Conservation (phyloP, 176 grass and related monocot species). For the Carex myosuroides region DNA sequence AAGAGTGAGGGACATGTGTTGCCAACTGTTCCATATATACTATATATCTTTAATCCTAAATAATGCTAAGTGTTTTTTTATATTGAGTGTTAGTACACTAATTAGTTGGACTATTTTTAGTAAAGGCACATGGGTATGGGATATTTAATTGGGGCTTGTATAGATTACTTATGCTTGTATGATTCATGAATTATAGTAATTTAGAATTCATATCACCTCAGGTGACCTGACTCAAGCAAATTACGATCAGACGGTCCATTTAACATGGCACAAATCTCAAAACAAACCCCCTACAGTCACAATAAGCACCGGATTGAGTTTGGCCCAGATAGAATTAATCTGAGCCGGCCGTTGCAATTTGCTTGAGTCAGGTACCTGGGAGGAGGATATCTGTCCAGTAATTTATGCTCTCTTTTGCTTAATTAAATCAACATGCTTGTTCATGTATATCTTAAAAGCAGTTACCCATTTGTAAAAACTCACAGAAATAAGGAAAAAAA, state of each 20-base stretch:
- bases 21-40: slow-evolving; percentile 34
- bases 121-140: slow-evolving; percentile 32
- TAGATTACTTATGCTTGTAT: neutral
- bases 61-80: neutral
- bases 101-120: slow-evolving; percentile 7
- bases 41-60: slow-evolving; percentile 6
- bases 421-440: neutral
- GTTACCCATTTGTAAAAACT: neutral
- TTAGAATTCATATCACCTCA: no score
- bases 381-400: no score
- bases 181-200: neutral
- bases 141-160: neutral
- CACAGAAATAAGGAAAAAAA: neutral
- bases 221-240: no score
- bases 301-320: no score
- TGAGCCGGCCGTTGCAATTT: no score
- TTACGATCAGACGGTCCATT: no score
- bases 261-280: no score
- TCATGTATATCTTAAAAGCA: neutral
- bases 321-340: no score
- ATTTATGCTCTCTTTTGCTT: neutral
- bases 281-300: no score
- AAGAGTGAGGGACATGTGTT: slow-evolving; percentile 40
- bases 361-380: no score
- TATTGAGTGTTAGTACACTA: slow-evolving; percentile 20